Percentiles rank a stretch among this genome's conserved stretches.
phyloP scores from a whole-genome alignment of 1,284 basidiomycete genomes.

The Sanghuangporus weigelae region DNA sequence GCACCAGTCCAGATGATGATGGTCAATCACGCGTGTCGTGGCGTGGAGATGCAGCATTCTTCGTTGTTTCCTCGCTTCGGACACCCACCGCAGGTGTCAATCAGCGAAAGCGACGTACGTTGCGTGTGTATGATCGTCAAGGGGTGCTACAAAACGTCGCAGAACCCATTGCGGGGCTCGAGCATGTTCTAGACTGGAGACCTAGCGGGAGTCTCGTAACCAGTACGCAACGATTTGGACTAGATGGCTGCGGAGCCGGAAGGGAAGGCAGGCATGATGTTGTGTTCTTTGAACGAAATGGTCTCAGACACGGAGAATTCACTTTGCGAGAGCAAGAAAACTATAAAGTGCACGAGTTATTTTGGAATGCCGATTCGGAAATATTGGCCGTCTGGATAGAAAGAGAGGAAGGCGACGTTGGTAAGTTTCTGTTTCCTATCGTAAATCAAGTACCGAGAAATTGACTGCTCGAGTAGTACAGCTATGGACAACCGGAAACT shows the following conservation, averaged over 20 bases:
- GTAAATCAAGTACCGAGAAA: not conserved
- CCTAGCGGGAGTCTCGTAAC: constrained; percentile 88
- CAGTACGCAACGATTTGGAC: constrained; percentile 78
- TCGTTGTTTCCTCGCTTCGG: constrained; percentile 76
- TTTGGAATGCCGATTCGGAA: constrained; percentile 89
- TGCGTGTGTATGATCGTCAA: constrained; percentile 81
- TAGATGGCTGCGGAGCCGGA: constrained; percentile 63
- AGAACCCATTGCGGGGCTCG: constrained; percentile 79
- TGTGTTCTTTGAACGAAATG: constrained; percentile 95
- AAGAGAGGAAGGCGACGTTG: constrained; percentile 58
- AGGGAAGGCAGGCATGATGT: constrained; percentile 75
- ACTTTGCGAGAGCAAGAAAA: constrained; percentile 53
- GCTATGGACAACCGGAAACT: constrained; percentile 93
- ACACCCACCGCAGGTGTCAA: constrained; percentile 29
- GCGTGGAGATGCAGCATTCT: constrained; percentile 90
- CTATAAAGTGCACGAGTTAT: constrained; percentile 69
- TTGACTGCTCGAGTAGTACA: constrained; percentile 55
- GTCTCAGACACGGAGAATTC: constrained; percentile 89
- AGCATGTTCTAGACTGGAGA: constrained; percentile 80
- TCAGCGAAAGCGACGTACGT: constrained; percentile 39
- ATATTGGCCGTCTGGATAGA: constrained; percentile 85
- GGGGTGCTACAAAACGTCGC: constrained; percentile 81
- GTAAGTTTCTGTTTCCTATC: constrained; percentile 37
- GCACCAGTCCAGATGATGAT: constrained; percentile 70
- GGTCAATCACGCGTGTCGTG: constrained; percentile 75